Base-by-base conservation (phyloP, 148 eudicot species). In the Cornus controversa region DNA sequence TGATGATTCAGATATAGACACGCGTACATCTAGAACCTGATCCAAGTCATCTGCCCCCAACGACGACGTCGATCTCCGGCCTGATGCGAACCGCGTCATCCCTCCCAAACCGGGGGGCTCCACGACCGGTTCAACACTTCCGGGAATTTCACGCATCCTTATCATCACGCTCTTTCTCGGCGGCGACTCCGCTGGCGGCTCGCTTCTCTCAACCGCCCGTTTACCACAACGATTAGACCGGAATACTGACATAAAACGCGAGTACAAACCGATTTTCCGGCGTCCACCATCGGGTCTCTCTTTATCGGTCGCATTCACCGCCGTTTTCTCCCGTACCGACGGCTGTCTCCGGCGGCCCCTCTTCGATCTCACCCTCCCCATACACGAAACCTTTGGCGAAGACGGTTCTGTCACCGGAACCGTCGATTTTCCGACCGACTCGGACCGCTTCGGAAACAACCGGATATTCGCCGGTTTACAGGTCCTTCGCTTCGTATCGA, bases 321-420 rank as follows among this genome's bases (percentile, higher is more conserved):
- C 60, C 26, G 54, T 37, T 11, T 62, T n/a, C 25, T 36, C 31
- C 66, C 80, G 68, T 26, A 71, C 80, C 26, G 76, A 57, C 53
- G 80, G 50, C 36, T 40, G 45, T 9, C 76, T 75, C 77, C 86
- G 77, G 37, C 91, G 85, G 57, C 86, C 74, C 34, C 91, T 68
- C 80, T 84, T 88, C 31, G 98, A 94, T 63, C 89, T 82, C 10
- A 94, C 98, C 54, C 97, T 78, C 0, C 97, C 98, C 76, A 94
- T 94, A 68, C 98, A 94, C 2, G 98, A 92, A 14, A 94, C 98
- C 85, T 94, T 94, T 10, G 97, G 98, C 2, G 98, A 94, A 5
- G 90, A 85, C 58, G 97, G 98, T 72, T 94, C 97, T 15, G 81
- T 58, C 37, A 84, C 37, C 8, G 84, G 42, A 14, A 74, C 71